Base-by-base conservation (phyloP, 352 stramenopile genomes). In the Saprolegnia diclina region DNA sequence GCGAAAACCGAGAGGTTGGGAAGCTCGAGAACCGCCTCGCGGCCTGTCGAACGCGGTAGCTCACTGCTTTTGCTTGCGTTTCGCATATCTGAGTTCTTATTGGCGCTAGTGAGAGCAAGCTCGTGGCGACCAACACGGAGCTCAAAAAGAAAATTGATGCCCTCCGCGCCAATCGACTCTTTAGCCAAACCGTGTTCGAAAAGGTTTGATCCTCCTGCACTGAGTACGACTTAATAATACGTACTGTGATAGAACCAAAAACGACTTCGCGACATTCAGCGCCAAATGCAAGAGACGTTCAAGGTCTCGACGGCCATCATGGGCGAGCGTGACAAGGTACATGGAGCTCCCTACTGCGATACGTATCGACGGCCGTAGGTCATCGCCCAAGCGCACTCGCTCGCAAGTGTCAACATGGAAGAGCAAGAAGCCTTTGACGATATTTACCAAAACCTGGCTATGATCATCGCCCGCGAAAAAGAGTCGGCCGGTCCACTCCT, bases 11-110 rank as follows among this genome's bases (percentile, higher is more conserved):
- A 21, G 84, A 90, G 59, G 74, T 90, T 42, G 83, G 86, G 74
- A 92, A 92, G 65, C 73, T 92, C 4, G 84, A 92, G 73, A 92
- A 92, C 57, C 74, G 84, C 16, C 73, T 92, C 24, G 88, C 84
- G 7, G 78, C 84, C 9, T 92, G 82, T 61, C 81, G 75, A 48
- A 90, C 78, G 24, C 80, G 84, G 56, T 64, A 50, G 6, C 4
- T 18, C 26, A 1, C 13, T 5, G 9, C 14, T 4, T n/a, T 4
- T 5, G 48, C 16, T 29, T 26, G 53, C 11, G 42, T n/a, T 40
- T 40, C 4, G 35, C 7, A n/a, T 4, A n/a, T 61, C 5, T 42
- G 3, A 16, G 46, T 40, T 22, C 10, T 21, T 35, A n/a, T 22
- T 16, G 1, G 10, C 1, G 4, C 18, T 29, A 64, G 56, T 6